phyloP scores from a whole-genome alignment of 768 basidiomycete species.

The Collybia sp. region DNA sequence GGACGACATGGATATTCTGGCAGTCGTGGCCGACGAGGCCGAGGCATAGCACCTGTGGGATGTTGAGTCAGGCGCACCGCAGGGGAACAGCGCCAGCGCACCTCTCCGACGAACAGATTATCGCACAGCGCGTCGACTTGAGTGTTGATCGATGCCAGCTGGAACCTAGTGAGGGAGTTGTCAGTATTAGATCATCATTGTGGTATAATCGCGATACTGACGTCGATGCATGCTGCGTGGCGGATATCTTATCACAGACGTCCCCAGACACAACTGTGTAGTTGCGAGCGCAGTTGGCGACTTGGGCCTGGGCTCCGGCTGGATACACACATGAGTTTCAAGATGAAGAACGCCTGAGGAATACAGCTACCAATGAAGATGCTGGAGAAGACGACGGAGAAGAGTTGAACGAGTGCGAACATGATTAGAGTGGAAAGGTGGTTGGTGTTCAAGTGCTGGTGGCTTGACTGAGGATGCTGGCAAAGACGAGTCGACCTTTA shows the following conservation, averaged over 20 bases:
- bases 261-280: constrained; percentile 48
- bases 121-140: constrained; percentile 50
- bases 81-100: constrained; percentile 6
- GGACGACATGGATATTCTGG: constrained; percentile 39
- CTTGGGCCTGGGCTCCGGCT: constrained; percentile 1
- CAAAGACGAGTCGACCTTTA: no score
- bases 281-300: constrained; percentile 38
- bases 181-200: neutral
- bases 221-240: constrained; percentile 40
- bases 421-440: constrained; percentile 3
- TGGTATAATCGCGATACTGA: constrained; percentile 18
- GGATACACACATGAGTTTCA: no score
- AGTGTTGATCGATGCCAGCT: constrained; percentile 50
- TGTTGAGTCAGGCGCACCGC: neutral
- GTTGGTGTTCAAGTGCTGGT: no score
- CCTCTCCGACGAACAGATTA: constrained; percentile 52
- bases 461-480: no score
- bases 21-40: constrained; percentile 52
- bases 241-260: constrained; percentile 53
- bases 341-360: neutral
- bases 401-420: constrained; percentile 7
- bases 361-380: constrained; percentile 6
- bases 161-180: constrained; percentile 33
- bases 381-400: constrained; percentile 6
- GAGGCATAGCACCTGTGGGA: constrained; percentile 45